Base-by-base conservation (phyloP, 345 rosid species). In the Trapa incisa region DNA sequence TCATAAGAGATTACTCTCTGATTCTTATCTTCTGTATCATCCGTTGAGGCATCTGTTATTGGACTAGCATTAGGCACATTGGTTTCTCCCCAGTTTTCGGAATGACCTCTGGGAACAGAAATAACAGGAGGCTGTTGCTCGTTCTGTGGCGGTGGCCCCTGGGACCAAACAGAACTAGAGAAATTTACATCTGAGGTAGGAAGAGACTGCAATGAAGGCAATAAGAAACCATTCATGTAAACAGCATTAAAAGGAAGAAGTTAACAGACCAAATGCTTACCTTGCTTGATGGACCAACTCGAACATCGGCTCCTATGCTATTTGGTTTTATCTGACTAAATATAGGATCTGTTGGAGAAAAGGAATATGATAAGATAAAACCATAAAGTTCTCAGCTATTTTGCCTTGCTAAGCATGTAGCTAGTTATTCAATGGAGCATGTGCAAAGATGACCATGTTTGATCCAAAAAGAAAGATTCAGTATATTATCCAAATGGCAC, bases 41-140 rank as follows among this genome's bases (percentile, higher is more conserved):
- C 97, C 42, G 96, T 83, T 73, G 97, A 92, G 62, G 78, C 82
- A 77, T 90, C 96, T 57, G 94, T 90, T 75, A 84, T 85, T 68
- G 96, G 92, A 77, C 98, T 89, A 47, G 87, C 85, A 75, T 89
- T 93, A 43, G 89, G 92, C 87, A 89, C 79, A 64, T 73, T 75
- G 71, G 81, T 78, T 68, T 85, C 94, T 50, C 81, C 87, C 87
- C 87, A 84, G 37, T 82, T 80, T 73, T 86, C 87, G 56, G 65
- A 77, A 63, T 75, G 76, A 61, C 72, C 76, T 72, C 84, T 81
- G 75, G 75, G 76, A 70, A 75, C 73, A 67, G 95, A 78, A 63
- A 76, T 71, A 65, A 73, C 77, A 72, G 74, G 78, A 36, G 72
- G 71, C 64, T 71, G 79, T 42, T 77, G 70, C 75, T 76, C 48